Conservation (phyloP, 176 grass and related monocot species). For the sorghum (Sorghum bicolor) region DNA sequence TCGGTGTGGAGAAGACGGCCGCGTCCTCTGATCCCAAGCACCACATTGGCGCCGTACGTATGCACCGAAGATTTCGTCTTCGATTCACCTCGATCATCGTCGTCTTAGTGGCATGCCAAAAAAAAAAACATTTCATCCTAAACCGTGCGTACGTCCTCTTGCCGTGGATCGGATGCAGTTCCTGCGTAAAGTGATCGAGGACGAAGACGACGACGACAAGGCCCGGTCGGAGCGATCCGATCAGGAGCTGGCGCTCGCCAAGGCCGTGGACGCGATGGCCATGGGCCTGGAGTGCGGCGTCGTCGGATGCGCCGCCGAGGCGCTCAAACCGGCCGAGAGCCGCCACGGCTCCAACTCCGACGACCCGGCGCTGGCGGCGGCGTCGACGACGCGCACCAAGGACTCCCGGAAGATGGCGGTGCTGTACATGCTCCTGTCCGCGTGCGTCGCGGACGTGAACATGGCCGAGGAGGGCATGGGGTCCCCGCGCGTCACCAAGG, state of each 20-base stretch:
- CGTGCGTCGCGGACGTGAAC: constrained; percentile 86
- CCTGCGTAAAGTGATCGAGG: constrained; percentile 72
- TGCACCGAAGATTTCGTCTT: background rate
- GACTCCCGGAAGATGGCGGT: constrained; percentile 67
- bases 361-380: background rate
- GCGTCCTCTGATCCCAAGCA: constrained; percentile 70
- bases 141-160: background rate
- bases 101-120: background rate
- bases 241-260: constrained; percentile 77
- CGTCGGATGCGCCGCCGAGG: background rate
- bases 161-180: constrained; percentile 39
- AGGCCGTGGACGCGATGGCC: constrained; percentile 80
- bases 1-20: constrained; percentile 83
- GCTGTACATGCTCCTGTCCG: constrained; percentile 89
- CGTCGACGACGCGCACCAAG: constrained; percentile 25
- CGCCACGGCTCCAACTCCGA: background rate
- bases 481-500: constrained; percentile 60
- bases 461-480: constrained; percentile 52
- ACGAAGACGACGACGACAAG: constrained; percentile 59
- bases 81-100: background rate
- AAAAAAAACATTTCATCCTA: background rate
- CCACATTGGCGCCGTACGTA: constrained; percentile 78
- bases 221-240: constrained; percentile 55
- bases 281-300: constrained; percentile 56
- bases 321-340: constrained; percentile 10